phyloP scores from a whole-genome alignment of 148 eudicot species.

The Vaccinium darrowii region DNA sequence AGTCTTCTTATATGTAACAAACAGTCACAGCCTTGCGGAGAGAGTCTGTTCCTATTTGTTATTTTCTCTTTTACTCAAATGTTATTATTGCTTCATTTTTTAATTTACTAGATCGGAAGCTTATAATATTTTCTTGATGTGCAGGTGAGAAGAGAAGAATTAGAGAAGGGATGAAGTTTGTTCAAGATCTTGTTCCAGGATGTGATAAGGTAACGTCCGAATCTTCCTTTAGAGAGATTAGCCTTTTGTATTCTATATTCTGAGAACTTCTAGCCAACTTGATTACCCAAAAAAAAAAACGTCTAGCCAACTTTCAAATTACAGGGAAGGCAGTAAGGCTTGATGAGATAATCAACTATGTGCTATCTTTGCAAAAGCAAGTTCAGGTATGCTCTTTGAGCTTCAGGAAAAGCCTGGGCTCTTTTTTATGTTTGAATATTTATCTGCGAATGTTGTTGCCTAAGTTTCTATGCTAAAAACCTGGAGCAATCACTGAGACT shows the following conservation, averaged over 20 bases:
- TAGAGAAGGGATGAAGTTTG: slow-evolving; percentile 21
- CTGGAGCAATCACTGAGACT: too few species aligned
- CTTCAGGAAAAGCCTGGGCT: too few species aligned
- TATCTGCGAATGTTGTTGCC: too few species aligned
- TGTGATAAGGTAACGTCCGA: slow-evolving; percentile 18
- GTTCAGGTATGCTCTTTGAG: too few species aligned
- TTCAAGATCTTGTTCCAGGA: slow-evolving; percentile 28
- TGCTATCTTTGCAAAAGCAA: too few species aligned
- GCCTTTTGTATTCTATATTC: background rate
- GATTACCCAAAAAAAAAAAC: too few species aligned
- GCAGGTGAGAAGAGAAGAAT: slow-evolving; percentile 25
- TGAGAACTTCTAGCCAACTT: background rate
- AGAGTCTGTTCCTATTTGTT: slow-evolving; percentile 19
- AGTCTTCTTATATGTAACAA: background rate
- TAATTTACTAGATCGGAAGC: background rate
- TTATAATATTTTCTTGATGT: background rate
- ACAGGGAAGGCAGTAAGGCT: slow-evolving; percentile 27
- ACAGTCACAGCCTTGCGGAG: slow-evolving; percentile 27
- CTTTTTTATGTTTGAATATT: too few species aligned
- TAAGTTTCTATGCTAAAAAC: too few species aligned
- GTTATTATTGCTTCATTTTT: background rate
- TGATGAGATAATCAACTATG: too few species aligned
- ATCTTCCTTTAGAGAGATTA: background rate
- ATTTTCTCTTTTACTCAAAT: background rate
- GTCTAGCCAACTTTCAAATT: slow-evolving; percentile 10